Percentiles rank a stretch among this genome's conserved stretches.
Evolutionary conservation across 2,329 filamentous ascomycete genomes (phyloP).

Genomic region (Graphilbum ipis-grandicollis): DNA sequence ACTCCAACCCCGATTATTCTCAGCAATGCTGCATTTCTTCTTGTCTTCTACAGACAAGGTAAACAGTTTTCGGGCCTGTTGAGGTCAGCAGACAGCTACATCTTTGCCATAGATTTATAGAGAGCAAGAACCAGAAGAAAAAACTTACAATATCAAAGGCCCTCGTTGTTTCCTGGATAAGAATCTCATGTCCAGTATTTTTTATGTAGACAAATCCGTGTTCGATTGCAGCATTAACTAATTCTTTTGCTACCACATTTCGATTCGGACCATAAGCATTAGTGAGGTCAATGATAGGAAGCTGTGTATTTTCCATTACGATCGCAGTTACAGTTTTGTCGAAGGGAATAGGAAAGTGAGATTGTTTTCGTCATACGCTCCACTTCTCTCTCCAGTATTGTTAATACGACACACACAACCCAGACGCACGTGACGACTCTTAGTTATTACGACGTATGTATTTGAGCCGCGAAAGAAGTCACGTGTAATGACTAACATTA

Average conservation of each 20-base stretch:
- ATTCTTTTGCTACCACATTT: slow-evolving; percentile 40
- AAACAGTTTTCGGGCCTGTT: slow-evolving; percentile 57
- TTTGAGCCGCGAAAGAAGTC: too few species aligned
- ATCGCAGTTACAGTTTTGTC: too few species aligned
- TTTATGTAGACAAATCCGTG: slow-evolving; percentile 85
- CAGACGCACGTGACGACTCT: too few species aligned
- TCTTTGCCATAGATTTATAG: not conserved
- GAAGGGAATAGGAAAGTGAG: too few species aligned
- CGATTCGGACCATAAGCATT: slow-evolving; percentile 21
- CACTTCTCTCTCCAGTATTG: too few species aligned
- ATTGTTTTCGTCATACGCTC: too few species aligned
- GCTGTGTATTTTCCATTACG: slow-evolving; percentile 26
- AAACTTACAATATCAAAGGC: slow-evolving; percentile 57
- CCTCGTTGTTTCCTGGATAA: slow-evolving; percentile 43
- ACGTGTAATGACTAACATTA: too few species aligned
- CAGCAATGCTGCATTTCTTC: slow-evolving; percentile 53
- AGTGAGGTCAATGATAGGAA: slow-evolving; percentile 74
- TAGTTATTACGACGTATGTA: too few species aligned
- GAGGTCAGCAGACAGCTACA: not conserved
- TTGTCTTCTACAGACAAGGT: slow-evolving; percentile 54
- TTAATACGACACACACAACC: too few species aligned
- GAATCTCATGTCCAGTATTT: slow-evolving; percentile 54
- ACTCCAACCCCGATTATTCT: slow-evolving; percentile 77
- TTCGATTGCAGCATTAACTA: slow-evolving; percentile 64
- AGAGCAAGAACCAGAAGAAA: too few species aligned